These are phyloP conservation scores for Lentinula edodes DNA, from an alignment of 768 basidiomycete genomes.

Conservation along the genomic window DNA sequence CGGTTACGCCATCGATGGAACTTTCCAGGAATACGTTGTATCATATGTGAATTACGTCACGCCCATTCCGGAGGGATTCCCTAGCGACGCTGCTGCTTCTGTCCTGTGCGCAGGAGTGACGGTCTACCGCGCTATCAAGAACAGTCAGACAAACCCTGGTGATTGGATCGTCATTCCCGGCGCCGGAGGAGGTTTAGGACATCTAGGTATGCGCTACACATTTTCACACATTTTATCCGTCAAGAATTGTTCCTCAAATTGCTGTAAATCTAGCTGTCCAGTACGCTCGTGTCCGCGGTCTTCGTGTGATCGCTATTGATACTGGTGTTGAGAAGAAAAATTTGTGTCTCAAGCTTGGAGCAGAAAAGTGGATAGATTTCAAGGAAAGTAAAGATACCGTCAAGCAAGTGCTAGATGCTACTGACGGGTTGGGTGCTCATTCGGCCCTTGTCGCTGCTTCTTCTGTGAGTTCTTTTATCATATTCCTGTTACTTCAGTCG, in stretches of 20 bases:
- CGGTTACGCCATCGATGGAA: slow-evolving; percentile 75
- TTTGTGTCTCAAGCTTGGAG: slow-evolving; percentile 44
- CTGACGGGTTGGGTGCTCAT: slow-evolving; percentile 70
- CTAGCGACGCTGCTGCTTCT: slow-evolving; percentile 64
- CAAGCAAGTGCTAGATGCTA: slow-evolving; percentile 51
- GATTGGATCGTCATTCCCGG: slow-evolving; percentile 77
- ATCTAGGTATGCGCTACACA: slow-evolving; percentile 45
- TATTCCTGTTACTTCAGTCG: neutral
- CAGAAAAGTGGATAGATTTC: slow-evolving; percentile 80
- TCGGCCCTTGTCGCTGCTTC: slow-evolving; percentile 60
- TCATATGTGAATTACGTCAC: slow-evolving; percentile 72
- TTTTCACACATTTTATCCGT: neutral
- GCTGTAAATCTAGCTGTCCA: slow-evolving; percentile 48
- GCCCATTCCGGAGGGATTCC: slow-evolving; percentile 66
- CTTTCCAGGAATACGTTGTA: slow-evolving; percentile 68
- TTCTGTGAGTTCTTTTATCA: slow-evolving; percentile 22
- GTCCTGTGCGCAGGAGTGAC: slow-evolving; percentile 83
- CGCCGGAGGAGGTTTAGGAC: slow-evolving; percentile 79
- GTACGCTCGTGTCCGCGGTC: slow-evolving; percentile 73
- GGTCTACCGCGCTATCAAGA: slow-evolving; percentile 81
- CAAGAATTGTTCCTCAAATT: neutral
- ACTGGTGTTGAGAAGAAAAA: slow-evolving; percentile 69
- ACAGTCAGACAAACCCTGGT: slow-evolving; percentile 55
- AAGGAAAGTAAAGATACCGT: slow-evolving; percentile 53
- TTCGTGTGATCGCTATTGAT: slow-evolving; percentile 70